Percentiles rank a stretch among this genome's conserved stretches.
Conservation (phyloP, 2,329 filamentous ascomycete species). For the Colletotrichum destructivum region DNA sequence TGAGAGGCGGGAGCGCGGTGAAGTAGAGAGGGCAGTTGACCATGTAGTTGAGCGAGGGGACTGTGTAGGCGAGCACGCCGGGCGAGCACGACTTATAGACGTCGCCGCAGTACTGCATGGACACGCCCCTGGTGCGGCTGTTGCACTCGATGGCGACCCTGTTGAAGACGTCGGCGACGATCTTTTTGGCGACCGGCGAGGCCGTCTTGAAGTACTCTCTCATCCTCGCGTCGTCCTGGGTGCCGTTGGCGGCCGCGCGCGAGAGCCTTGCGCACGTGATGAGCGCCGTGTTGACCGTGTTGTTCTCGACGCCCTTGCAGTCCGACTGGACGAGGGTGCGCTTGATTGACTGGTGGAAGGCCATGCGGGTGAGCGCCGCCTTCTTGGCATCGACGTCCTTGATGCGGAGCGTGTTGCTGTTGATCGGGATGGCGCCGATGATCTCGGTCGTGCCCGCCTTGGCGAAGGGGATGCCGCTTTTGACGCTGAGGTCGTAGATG, state of each 20-base stretch:
- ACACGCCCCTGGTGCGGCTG: conserved; percentile 62
- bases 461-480: conserved; percentile 68
- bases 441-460: conserved; percentile 64
- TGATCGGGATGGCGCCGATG: conserved; percentile 65
- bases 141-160: conserved; percentile 69
- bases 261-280: conserved; percentile 67
- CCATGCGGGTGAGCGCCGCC: conserved; percentile 63
- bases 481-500: conserved; percentile 66
- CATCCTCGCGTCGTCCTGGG: conserved; percentile 50
- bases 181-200: conserved; percentile 51
- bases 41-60: conserved; percentile 68
- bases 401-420: conserved; percentile 70
- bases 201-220: conserved; percentile 76
- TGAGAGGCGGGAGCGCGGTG: conserved; percentile 64
- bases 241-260: conserved; percentile 61
- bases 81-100: conserved; percentile 64
- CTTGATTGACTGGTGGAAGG: conserved; percentile 58
- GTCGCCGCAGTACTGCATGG: conserved; percentile 73
- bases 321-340: conserved; percentile 64
- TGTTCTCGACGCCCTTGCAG: conserved; percentile 63
- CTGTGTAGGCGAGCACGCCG: conserved; percentile 73
- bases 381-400: conserved; percentile 66
- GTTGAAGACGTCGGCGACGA: conserved; percentile 66
- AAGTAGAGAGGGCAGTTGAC: conserved; percentile 76
- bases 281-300: conserved; percentile 62